These are phyloP conservation scores for Dioszegia aurantiaca DNA, from an alignment of 768 basidiomycete species.

Conservation along the genomic window DNA sequence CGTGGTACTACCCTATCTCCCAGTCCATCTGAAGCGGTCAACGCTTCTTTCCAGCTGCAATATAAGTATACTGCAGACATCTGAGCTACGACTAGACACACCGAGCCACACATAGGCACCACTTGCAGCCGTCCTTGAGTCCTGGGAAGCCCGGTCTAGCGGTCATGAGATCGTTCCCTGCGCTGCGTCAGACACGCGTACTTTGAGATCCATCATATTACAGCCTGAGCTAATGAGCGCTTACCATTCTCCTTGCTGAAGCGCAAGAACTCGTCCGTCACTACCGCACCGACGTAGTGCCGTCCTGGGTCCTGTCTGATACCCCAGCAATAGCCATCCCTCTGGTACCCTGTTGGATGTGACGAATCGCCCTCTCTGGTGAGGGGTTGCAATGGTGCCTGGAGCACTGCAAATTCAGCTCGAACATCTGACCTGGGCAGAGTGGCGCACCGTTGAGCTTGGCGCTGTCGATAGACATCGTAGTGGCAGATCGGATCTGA, in stretches of 20 bases:
- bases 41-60: conserved; percentile 49
- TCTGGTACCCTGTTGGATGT: conserved; percentile 40
- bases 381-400: conserved; percentile 37
- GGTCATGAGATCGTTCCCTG: conserved; percentile 51
- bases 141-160: conserved; percentile 39
- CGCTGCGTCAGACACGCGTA: not conserved
- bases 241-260: conserved; percentile 45
- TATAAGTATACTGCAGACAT: not conserved
- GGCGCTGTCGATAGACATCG: conserved; percentile 34
- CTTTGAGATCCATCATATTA: too few species aligned
- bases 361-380: conserved; percentile 34
- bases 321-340: conserved; percentile 46
- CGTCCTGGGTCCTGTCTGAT: conserved; percentile 37
- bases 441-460: conserved; percentile 37
- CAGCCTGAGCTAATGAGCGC: not conserved
- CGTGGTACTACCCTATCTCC: conserved; percentile 40
- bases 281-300: conserved; percentile 47
- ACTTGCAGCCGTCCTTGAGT: conserved; percentile 48
- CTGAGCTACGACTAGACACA: conserved; percentile 11
- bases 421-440: not conserved
- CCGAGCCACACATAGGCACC: conserved; percentile 52
- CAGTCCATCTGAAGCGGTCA: conserved; percentile 34
- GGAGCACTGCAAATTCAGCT: conserved; percentile 26
- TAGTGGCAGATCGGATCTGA: conserved; percentile 26
- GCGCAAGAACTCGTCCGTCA: conserved; percentile 47